phyloP scores from a whole-genome alignment of 139 green algal species.

The Chlorella sp. region DNA sequence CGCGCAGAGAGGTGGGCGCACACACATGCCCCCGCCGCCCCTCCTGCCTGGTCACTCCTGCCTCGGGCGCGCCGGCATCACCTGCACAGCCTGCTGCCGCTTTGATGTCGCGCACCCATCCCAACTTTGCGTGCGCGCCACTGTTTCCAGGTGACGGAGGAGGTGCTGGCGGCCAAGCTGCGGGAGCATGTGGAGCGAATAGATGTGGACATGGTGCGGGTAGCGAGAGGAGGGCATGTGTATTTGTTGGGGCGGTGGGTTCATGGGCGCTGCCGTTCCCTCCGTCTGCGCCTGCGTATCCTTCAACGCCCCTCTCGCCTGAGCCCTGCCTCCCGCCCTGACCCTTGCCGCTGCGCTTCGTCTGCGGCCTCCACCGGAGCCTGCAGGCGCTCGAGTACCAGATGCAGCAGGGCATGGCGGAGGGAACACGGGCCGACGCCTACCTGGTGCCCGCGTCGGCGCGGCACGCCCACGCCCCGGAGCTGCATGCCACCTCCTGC shows the following conservation, averaged over 20 bases:
- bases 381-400: slow-evolving; percentile 87
- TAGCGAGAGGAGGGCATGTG: not conserved
- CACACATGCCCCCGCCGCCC: not conserved
- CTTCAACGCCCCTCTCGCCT: not conserved
- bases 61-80: not conserved
- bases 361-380: not conserved
- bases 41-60: not conserved
- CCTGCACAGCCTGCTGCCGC: not conserved
- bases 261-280: not conserved
- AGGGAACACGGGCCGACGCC: slow-evolving; percentile 51
- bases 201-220: slow-evolving; percentile 85
- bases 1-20: not conserved
- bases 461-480: slow-evolving; percentile 44
- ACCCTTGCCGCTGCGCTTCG: not conserved
- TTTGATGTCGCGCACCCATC: not conserved
- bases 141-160: slow-evolving; percentile 61
- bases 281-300: not conserved
- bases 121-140: no score
- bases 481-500: slow-evolving; percentile 42
- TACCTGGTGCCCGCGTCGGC: slow-evolving; percentile 44
- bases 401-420: slow-evolving; percentile 77
- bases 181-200: slow-evolving; percentile 90
- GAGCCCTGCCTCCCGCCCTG: not conserved
- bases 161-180: slow-evolving; percentile 65
- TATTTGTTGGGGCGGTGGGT: not conserved